These are phyloP conservation scores for Heritiera littoralis DNA, from an alignment of 345 rosid genomes.

Conservation along the genomic window DNA sequence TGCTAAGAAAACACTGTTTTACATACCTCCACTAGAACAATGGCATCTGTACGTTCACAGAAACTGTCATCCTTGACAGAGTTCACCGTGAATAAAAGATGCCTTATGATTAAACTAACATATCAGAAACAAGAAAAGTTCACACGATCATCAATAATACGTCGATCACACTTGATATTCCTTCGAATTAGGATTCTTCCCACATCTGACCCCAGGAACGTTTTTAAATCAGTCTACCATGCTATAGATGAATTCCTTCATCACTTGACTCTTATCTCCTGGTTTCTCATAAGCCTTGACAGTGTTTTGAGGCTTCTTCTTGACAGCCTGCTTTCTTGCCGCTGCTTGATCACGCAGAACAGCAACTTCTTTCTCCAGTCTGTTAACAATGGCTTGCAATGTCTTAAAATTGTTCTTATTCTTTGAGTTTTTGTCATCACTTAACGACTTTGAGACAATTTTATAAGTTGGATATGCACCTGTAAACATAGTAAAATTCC, in stretches of 20 bases:
- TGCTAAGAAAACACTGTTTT: no score
- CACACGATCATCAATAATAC: no score
- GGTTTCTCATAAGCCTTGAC: background rate
- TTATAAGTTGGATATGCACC: conserved; percentile 18
- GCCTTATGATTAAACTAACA: no score
- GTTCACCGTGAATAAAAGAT: no score
- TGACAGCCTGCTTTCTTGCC: background rate
- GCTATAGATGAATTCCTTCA: conserved; percentile 10
- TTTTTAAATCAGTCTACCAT: conserved; percentile 4
- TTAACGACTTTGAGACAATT: conserved; percentile 14
- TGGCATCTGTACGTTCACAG: background rate
- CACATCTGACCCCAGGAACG: background rate
- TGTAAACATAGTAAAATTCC: conserved; percentile 8
- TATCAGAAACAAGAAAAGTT: no score
- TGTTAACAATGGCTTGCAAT: conserved; percentile 18
- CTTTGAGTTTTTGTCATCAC: background rate
- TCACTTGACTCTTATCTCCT: conserved; percentile 14
- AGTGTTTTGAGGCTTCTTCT: background rate
- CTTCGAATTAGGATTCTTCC: background rate
- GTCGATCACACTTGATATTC: no score
- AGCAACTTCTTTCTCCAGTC: conserved; percentile 24
- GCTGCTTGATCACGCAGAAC: conserved; percentile 5
- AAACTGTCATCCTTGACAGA: no score
- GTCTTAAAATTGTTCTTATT: conserved; percentile 9
- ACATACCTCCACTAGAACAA: no score